Evolutionary conservation across 306 rosid genomes (phyloP).

Genomic region (Sicyos baderoa): DNA sequence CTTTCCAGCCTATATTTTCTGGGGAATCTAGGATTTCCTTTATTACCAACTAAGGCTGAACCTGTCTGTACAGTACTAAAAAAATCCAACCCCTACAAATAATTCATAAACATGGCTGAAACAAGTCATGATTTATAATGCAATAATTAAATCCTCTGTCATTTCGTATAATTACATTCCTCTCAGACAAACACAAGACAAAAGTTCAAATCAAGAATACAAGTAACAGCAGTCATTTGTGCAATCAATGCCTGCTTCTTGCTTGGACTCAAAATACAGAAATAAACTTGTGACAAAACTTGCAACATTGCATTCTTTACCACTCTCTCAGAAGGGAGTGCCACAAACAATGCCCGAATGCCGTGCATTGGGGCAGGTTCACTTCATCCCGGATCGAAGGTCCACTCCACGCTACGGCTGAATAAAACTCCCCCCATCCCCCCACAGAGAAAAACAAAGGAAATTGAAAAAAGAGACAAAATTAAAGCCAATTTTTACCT

Average conservation of each 20-base stretch:
- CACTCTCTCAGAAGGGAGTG: conserved; percentile 1
- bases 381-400: not conserved
- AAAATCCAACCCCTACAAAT: not conserved
- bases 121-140: conserved; percentile 1
- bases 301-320: conserved; percentile 24
- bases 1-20: not conserved
- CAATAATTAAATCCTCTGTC: conserved; percentile 13
- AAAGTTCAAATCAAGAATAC: conserved; percentile 11
- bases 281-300: conserved; percentile 27
- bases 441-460: conserved; percentile 18
- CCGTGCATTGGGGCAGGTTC: not conserved
- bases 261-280: conserved; percentile 23
- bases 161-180: conserved; percentile 7
- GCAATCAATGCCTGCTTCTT: conserved; percentile 17
- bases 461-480: conserved; percentile 24
- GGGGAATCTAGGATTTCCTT: not conserved
- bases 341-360: not conserved
- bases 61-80: not conserved
- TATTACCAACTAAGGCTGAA: not conserved
- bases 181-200: conserved; percentile 20
- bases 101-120: not conserved
- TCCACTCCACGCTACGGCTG: too few relatives aligned
- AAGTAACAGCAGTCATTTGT: conserved; percentile 19
- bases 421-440: not conserved
- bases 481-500: conserved; percentile 23